These are phyloP conservation scores for Fusarium transvaalense DNA, from an alignment of 2,329 filamentous ascomycete genomes.

Conservation along the genomic window DNA sequence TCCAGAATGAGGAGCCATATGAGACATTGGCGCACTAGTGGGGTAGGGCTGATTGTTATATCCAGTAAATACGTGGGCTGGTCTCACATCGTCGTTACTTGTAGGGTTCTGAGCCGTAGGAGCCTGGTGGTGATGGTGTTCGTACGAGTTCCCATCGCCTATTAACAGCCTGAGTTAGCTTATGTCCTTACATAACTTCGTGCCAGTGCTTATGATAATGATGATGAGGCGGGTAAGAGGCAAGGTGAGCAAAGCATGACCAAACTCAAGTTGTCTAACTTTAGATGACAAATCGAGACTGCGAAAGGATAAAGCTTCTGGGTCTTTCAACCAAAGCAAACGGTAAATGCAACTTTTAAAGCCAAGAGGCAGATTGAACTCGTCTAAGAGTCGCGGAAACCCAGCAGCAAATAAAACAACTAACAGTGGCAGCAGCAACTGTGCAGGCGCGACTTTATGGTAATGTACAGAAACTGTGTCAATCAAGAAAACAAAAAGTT, in stretches of 20 bases:
- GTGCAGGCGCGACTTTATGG: constrained; percentile 59
- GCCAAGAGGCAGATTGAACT: constrained; percentile 54
- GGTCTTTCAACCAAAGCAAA: constrained; percentile 43
- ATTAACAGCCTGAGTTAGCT: constrained; percentile 52
- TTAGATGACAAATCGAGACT: constrained; percentile 39
- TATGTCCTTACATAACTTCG: constrained; percentile 28
- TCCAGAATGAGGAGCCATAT: constrained; percentile 61
- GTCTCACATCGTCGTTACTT: constrained; percentile 73
- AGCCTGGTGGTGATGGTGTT: constrained; percentile 75
- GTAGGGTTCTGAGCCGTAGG: constrained; percentile 65
- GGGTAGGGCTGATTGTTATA: constrained; percentile 74
- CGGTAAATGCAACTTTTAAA: constrained; percentile 50
- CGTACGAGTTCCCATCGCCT: constrained; percentile 73
- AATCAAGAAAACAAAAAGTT: constrained; percentile 52
- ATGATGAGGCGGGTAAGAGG: constrained; percentile 4
- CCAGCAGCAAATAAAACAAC: constrained; percentile 52
- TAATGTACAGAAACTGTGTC: constrained; percentile 68
- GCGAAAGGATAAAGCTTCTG: constrained; percentile 29
- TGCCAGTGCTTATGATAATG: constrained; percentile 21
- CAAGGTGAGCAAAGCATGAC: constrained; percentile 30
- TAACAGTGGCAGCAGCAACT: constrained; percentile 57
- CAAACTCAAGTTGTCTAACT: constrained; percentile 29
- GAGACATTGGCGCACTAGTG: constrained; percentile 71
- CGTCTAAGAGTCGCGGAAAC: constrained; percentile 53
- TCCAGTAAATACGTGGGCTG: constrained; percentile 78